These are phyloP conservation scores for Quercus mongolica DNA, from an alignment of 306 rosid genomes.

Conservation along the genomic window DNA sequence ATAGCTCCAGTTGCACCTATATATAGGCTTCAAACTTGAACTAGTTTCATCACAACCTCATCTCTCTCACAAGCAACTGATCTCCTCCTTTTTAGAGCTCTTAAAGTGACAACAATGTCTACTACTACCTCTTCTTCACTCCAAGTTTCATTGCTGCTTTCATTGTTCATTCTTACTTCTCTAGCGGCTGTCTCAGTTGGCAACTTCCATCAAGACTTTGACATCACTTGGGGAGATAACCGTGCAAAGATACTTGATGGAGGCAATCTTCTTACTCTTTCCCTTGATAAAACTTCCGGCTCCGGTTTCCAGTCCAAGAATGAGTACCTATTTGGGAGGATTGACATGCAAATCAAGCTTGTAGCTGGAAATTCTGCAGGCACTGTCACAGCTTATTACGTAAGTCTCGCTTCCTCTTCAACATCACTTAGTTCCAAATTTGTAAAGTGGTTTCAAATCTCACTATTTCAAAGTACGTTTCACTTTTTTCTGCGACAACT, in stretches of 20 bases:
- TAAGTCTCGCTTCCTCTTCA: not conserved
- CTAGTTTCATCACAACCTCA: too few species aligned
- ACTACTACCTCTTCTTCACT: not conserved
- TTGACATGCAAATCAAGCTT: slow-evolving; percentile 39
- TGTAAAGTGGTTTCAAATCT: too few species aligned
- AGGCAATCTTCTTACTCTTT: slow-evolving; percentile 38
- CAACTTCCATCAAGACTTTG: slow-evolving; percentile 24
- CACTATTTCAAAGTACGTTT: too few species aligned
- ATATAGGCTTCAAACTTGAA: too few species aligned
- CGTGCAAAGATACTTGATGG: slow-evolving; percentile 5
- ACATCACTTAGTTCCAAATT: too few species aligned
- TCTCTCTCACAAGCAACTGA: too few species aligned
- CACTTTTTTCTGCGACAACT: too few species aligned
- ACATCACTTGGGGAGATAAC: slow-evolving; percentile 45
- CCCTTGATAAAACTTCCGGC: slow-evolving; percentile 45
- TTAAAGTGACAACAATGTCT: not conserved
- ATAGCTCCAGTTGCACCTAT: too few species aligned
- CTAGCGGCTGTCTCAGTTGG: not conserved
- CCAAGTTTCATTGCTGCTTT: not conserved
- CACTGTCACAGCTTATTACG: slow-evolving; percentile 51
- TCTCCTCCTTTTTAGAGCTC: too few species aligned
- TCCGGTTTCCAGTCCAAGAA: slow-evolving; percentile 42
- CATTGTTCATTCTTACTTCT: not conserved
- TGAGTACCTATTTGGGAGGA: slow-evolving; percentile 35
- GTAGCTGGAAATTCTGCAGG: slow-evolving; percentile 32